Evolutionary conservation across 2,329 filamentous ascomycete genomes (phyloP).

Genomic region (Hypoxylon sp.): DNA sequence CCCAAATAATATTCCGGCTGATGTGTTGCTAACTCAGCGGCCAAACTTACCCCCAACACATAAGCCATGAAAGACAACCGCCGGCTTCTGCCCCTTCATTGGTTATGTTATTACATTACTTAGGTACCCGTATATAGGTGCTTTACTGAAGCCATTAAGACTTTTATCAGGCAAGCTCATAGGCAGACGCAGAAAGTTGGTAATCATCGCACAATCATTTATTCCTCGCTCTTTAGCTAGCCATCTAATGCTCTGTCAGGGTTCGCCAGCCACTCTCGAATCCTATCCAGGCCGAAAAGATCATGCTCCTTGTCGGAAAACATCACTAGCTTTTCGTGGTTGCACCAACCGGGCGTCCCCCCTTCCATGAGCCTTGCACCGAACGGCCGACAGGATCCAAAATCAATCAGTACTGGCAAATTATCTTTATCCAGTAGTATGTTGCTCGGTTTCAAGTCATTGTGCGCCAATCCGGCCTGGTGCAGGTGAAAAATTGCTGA

Average conservation of each 20-base stretch:
- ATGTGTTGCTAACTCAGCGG: no score
- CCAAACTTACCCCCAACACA: no score
- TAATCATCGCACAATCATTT: constrained; percentile 39
- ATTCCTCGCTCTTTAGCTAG: constrained; percentile 19
- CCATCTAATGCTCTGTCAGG: constrained; percentile 24
- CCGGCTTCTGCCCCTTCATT: no score
- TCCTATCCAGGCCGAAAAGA: constrained; percentile 34
- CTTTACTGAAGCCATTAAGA: no score
- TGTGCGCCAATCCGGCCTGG: constrained; percentile 35
- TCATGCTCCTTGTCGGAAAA: constrained; percentile 41
- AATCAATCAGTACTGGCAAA: constrained; percentile 42
- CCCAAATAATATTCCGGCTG: no score
- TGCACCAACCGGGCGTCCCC: constrained; percentile 37
- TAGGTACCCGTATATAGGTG: no score
- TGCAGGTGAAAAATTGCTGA: constrained; percentile 38
- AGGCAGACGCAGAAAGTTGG: no score
- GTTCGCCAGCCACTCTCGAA: constrained; percentile 39
- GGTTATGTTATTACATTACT: no score
- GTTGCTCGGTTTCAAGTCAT: constrained; percentile 42
- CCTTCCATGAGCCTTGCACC: constrained; percentile 32
- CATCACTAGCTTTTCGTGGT: constrained; percentile 20
- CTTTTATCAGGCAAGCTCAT: no score
- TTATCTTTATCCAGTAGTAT: constrained; percentile 37
- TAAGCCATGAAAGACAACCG: no score
- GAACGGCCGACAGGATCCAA: constrained; percentile 40